phyloP scores from a whole-genome alignment of 441 rosid species.

The Adansonia madagascariensis region DNA sequence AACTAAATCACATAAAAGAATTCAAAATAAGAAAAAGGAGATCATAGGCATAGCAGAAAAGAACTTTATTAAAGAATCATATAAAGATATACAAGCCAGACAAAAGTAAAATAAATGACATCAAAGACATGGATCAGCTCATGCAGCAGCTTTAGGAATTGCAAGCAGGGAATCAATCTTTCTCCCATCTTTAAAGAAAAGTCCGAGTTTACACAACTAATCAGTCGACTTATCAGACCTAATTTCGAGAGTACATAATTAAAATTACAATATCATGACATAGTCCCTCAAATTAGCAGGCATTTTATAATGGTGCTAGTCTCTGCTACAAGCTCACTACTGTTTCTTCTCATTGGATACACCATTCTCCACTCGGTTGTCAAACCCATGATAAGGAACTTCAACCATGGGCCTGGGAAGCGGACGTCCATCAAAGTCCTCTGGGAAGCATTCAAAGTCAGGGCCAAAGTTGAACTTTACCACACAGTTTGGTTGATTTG shows the following conservation, averaged over 20 bases:
- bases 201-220: slow-evolving; percentile 34
- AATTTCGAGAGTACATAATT: slow-evolving; percentile 28
- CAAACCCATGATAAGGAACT: slow-evolving; percentile 79
- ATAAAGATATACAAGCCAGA: slow-evolving; percentile 2
- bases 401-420: slow-evolving; percentile 77
- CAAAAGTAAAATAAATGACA: slow-evolving; percentile 8
- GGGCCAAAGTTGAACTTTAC: slow-evolving; percentile 97
- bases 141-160: slow-evolving; percentile 24
- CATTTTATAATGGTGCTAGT: slow-evolving; percentile 7
- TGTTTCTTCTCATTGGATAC: slow-evolving; percentile 59
- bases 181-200: slow-evolving; percentile 29
- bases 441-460: slow-evolving; percentile 69
- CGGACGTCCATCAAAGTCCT: slow-evolving; percentile 73
- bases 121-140: slow-evolving; percentile 9
- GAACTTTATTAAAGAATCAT: slow-evolving; percentile 19
- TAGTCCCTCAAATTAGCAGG: slow-evolving; percentile 30
- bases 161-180: slow-evolving; percentile 29
- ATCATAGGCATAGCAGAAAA: background rate
- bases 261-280: slow-evolving; percentile 40
- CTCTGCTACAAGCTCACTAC: slow-evolving; percentile 39
- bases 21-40: background rate
- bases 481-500: slow-evolving; percentile 79
- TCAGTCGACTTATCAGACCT: slow-evolving; percentile 42
- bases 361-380: slow-evolving; percentile 64
- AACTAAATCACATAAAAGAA: background rate